Base-by-base conservation (phyloP, 768 basidiomycete species). In the Kwoniella sp. region DNA sequence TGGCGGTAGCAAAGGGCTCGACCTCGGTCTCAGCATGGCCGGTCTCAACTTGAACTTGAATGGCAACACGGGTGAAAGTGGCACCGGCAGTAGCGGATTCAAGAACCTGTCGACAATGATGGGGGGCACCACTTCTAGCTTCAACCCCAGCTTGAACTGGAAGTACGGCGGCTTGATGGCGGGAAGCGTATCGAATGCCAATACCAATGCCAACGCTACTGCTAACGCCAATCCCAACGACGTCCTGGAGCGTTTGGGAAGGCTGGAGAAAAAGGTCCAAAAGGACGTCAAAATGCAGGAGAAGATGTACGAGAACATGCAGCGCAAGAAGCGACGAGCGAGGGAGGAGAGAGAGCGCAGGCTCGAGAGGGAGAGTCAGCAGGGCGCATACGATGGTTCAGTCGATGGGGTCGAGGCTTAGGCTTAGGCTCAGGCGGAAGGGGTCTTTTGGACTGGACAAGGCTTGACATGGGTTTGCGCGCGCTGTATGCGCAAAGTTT, bases 221-320 rank as follows among this genome's bases (percentile, higher is more conserved):
- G 34, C 23, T 0, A 26, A 34, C 7, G 50, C 34, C 13, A 48
- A 48, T 1, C 52, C 41, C 5, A 45, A 66, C 20, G 72, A 72
- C 9, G 67, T 74, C 0, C 55, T 71, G 48, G 52, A 56, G 9
- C 52, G 73, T 22, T 50, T 74, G 34, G 60, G 38, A 9, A 45
- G 57, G 28, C 45, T 78, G 52, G 77, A 78, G 56, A 56, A 72
- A 25, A 68, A 60, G 45, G 66, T 78, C 29, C 59, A 70, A 53
- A 70, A 58, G 65, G 75, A 78, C 61, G 65, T 78, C 7, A 61
- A 59, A 20, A 62, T 50, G 17, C 67, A 73, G 30, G 65, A 75
- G 63, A 58, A 58, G 45, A 29, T 61, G 22, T 66, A 61, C 38
- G 69, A 69, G 60, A 60, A 50, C 9, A 55, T 50, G 28, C 52